Evolutionary conservation across 73 alveolate species (phyloP), one percentile per base, ranked within the genome.

Genomic region (Breviolum minutum): DNA sequence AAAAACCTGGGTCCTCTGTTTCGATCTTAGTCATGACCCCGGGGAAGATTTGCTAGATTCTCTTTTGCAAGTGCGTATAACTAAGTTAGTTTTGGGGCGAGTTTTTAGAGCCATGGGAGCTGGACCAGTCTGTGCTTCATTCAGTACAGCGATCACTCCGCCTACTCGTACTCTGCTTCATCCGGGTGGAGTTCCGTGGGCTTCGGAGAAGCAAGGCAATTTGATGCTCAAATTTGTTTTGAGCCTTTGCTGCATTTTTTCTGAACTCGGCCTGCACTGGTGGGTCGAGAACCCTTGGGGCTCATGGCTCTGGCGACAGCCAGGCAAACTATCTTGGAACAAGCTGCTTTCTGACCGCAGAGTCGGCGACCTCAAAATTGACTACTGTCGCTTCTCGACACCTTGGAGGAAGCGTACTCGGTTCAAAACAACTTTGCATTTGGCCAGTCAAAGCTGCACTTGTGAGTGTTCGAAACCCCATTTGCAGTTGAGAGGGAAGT

Each of bases 61-160:
- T 29, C 20, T 32, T 14, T 27, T 87, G 22, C 83, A 66, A 30
- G 40, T 29, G 24, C 12, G 48, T 7, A 20, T 87, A 14, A 26
- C 27, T 8, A 24, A 19, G 0, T 4, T 63, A 10, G 6, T 87
- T 7, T 0, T 30, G 30, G 30, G 17, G 16, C 48, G 95, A 5
- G 9, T 29, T 29, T 70, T 71, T 71, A 10, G 32, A 24, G 95
- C 77, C 69, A 16, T 87, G 60, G 64, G 40, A 22, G 95, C 83
- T 1, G 95, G 95, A 10, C 95, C 95, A 0, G 95, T 63, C 26
- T 87, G 95, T 29, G 83, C 48, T 10, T 87, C 95, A 1, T 87
- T 87, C 13, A 13, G 54, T 6, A 70, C 83, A 0, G 95, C 95
- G 2, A 71, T 87, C 9, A 87, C 95, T 14, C 95, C 95, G 0